Evolutionary conservation across 2,329 filamentous ascomycete genomes (phyloP).

Genomic region (Apiospora sp.): DNA sequence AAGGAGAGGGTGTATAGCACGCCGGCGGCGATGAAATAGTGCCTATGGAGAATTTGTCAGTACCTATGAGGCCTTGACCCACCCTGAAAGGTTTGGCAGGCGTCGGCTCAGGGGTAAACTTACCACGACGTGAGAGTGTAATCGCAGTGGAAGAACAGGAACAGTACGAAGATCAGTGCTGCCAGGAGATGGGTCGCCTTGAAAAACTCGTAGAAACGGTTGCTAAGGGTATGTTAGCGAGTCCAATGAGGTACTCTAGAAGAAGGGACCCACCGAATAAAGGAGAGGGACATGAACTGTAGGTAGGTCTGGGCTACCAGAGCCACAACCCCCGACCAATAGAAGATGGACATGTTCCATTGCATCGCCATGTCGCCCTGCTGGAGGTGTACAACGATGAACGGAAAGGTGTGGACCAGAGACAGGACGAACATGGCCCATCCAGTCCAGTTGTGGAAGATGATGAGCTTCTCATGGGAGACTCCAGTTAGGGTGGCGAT

Average conservation of each 20-base stretch:
- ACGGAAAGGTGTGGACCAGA: constrained; percentile 66
- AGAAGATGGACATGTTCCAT: constrained; percentile 55
- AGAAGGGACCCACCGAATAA: constrained; percentile 50
- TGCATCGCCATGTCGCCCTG: constrained; percentile 56
- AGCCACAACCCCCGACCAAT: constrained; percentile 64
- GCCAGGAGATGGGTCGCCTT: constrained; percentile 62
- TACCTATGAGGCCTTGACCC: background rate
- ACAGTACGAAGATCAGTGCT: constrained; percentile 62
- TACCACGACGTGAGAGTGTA: constrained; percentile 60
- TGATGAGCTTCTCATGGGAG: constrained; percentile 63
- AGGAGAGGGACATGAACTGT: constrained; percentile 60
- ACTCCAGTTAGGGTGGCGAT: constrained; percentile 62
- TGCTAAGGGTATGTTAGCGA: constrained; percentile 43
- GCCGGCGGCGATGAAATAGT: constrained; percentile 67
- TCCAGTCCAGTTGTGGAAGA: constrained; percentile 62
- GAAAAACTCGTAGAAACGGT: constrained; percentile 67
- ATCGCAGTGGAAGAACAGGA: constrained; percentile 69
- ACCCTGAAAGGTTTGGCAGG: background rate
- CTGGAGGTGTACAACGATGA: constrained; percentile 59
- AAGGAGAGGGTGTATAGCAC: constrained; percentile 58
- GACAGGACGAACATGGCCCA: constrained; percentile 65
- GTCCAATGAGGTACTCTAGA: background rate
- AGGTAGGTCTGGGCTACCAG: constrained; percentile 62
- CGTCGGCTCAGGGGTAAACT: constrained; percentile 33
- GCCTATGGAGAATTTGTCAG: constrained; percentile 45